Evolutionary conservation across 805 yeast species (phyloP).

Genomic region (Saturnispora mendoncae): DNA sequence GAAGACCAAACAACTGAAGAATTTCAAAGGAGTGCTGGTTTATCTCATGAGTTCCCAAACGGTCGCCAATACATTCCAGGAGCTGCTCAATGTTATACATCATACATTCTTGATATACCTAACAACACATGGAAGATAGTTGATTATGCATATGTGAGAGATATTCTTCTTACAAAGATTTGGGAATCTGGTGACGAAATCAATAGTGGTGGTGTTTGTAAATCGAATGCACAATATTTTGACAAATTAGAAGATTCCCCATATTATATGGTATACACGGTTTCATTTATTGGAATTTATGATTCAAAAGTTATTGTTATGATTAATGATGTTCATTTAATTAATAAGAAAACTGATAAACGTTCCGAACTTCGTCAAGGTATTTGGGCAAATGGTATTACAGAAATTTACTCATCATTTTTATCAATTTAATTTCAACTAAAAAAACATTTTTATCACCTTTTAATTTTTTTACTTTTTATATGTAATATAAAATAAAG

Average conservation of each 20-base stretch:
- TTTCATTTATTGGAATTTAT: constrained; percentile 3
- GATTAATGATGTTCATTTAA: constrained; percentile 10
- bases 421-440: too few relatives aligned
- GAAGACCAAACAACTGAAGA: background rate
- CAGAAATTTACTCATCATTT: constrained; percentile 10
- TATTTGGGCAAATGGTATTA: constrained; percentile 11
- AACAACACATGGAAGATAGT: constrained; percentile 19
- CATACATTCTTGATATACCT: constrained; percentile 15
- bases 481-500: too few relatives aligned
- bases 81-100: constrained; percentile 4
- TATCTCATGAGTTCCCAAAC: background rate
- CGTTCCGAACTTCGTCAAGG: constrained; percentile 3
- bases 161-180: background rate
- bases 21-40: constrained; percentile 5
- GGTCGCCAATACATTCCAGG: background rate
- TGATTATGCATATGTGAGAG: constrained; percentile 9
- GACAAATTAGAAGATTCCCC: background rate
- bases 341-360: constrained; percentile 9
- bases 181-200: constrained; percentile 1
- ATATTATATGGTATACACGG: constrained; percentile 3
- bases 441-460: too few relatives aligned
- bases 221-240: background rate
- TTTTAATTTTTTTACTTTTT: too few relatives aligned
- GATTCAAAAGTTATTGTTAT: constrained; percentile 10
- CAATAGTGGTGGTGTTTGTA: background rate